Base-by-base conservation (phyloP, 2,329 filamentous ascomycete species). In the Alternaria metachromatica region DNA sequence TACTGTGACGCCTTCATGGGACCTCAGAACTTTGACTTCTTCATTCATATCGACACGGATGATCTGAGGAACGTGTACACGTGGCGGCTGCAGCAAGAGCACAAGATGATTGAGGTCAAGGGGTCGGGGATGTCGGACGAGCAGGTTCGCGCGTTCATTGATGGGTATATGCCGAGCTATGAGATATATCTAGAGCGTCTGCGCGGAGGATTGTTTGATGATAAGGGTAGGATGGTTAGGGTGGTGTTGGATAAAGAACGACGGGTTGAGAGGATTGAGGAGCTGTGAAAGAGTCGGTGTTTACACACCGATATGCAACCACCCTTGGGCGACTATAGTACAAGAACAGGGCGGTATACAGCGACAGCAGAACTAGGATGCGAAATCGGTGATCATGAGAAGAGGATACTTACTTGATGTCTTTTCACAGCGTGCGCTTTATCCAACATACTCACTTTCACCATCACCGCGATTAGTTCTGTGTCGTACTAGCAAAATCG, bases 11-110 rank as follows among this genome's bases (percentile, higher is more conserved):
- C 85, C 74, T 74, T 84, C 82, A 73, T 84, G 78, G 77, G 76
- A 5, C 75, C 76, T 1, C 59, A 65, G 20, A 66, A 76, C 57
- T 78, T 91, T 41, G 85, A 90, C 71, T 87, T 88, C 21, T 85
- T 91, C 68, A 84, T 92, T 46, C 88, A 91, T 71, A 87, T 90
- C 59, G 90, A 97, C 73, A 91, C 94, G 6, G 87, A 91, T 70
- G 84, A 96, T 69, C 85, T 88, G 5, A 83, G 84, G 55, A 94
- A 89, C 75, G 94, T 97, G 56, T 97, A 97, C 73, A 87, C 86
- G 65, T 97, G 94, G 94, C 88, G 94, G 13, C 82, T 89, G 70
- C 85, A 97, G 81, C 93, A 97, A 80, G 94, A 97, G 80, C 86
- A 87, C 51, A 87, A 87, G 62, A 83, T 97, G 72, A 87, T 91